A percentile compares a stretch with the other conserved stretches of the same genome.
Conservation (phyloP, 2,329 filamentous ascomycete species). For the Phialophora tarda region DNA sequence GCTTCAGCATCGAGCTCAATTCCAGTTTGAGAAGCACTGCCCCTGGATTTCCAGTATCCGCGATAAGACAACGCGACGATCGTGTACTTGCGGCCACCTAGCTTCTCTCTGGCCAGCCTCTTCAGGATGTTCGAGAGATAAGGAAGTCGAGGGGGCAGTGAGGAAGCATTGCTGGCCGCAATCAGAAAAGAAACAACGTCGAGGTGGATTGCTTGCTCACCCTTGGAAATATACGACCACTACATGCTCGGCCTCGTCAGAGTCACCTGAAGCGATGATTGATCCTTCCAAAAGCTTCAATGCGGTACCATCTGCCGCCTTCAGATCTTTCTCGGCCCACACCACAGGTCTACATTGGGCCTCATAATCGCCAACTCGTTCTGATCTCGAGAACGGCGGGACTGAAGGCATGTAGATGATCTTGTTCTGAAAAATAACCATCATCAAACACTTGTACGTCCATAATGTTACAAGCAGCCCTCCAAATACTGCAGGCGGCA, state of each 20-base stretch:
- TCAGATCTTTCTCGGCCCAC: slow-evolving; percentile 70
- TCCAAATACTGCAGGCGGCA: slow-evolving; percentile 70
- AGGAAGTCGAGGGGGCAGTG: slow-evolving; percentile 55
- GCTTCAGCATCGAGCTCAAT: slow-evolving; percentile 72
- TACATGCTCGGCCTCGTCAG: slow-evolving; percentile 40
- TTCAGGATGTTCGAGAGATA: slow-evolving; percentile 54
- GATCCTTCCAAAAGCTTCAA: slow-evolving; percentile 64
- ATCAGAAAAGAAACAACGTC: slow-evolving; percentile 6
- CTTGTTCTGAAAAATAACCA: slow-evolving; percentile 78
- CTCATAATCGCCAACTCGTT: slow-evolving; percentile 69
- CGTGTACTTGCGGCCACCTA: slow-evolving; percentile 41
- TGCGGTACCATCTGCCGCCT: slow-evolving; percentile 68
- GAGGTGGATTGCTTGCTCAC: slow-evolving; percentile 40
- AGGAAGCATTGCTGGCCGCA: slow-evolving; percentile 48
- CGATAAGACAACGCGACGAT: slow-evolving; percentile 64
- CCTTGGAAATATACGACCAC: slow-evolving; percentile 58
- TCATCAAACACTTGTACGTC: slow-evolving; percentile 70
- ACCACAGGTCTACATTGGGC: slow-evolving; percentile 63
- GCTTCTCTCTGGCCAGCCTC: slow-evolving; percentile 20
- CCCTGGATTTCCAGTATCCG: slow-evolving; percentile 78
- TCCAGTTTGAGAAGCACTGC: slow-evolving; percentile 69
- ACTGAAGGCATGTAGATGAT: slow-evolving; percentile 82
- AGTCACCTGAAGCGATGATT: background rate
- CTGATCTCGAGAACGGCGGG: slow-evolving; percentile 71
- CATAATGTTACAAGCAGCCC: slow-evolving; percentile 70